Conservation (phyloP, 2,329 filamentous ascomycete genomes). For the Nemania bipapillata region DNA sequence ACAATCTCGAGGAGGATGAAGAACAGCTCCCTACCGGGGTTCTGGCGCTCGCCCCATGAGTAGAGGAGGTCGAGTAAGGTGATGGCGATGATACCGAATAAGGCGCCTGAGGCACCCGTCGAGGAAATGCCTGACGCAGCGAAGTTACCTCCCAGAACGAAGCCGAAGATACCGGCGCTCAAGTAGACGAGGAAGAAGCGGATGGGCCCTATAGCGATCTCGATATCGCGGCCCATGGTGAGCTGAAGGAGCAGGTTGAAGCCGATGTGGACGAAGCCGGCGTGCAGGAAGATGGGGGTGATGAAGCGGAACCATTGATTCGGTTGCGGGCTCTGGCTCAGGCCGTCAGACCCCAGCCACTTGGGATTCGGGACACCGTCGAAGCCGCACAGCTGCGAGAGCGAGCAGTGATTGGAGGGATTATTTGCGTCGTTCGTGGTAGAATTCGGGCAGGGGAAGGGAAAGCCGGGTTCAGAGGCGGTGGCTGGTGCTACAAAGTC, state of each 20-base stretch:
- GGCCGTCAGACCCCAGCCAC: slow-evolving; percentile 59
- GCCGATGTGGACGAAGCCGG: slow-evolving; percentile 90
- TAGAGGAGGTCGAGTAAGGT: slow-evolving; percentile 90
- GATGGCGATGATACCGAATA: slow-evolving; percentile 93
- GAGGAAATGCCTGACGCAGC: slow-evolving; percentile 83
- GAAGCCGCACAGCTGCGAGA: slow-evolving; percentile 87
- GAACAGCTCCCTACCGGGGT: slow-evolving; percentile 83
- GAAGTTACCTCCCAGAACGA: slow-evolving; percentile 93
- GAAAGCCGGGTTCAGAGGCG: slow-evolving; percentile 53
- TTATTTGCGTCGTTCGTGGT: slow-evolving; percentile 67
- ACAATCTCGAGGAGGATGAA: slow-evolving; percentile 87
- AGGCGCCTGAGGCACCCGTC: slow-evolving; percentile 85
- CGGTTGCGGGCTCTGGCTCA: slow-evolving; percentile 69
- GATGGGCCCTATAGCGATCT: slow-evolving; percentile 85
- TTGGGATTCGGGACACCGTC: slow-evolving; percentile 76
- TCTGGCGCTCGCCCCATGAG: slow-evolving; percentile 83
- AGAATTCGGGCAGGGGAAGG: slow-evolving; percentile 84
- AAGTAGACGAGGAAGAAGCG: slow-evolving; percentile 92
- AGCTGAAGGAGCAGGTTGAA: slow-evolving; percentile 95
- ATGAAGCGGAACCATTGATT: slow-evolving; percentile 99
- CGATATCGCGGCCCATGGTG: slow-evolving; percentile 91
- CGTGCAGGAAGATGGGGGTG: slow-evolving; percentile 92
- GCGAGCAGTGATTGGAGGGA: slow-evolving; percentile 69
- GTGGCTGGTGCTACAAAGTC: slow-evolving; percentile 51
- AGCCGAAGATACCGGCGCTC: slow-evolving; percentile 91